Evolutionary conservation across 306 rosid genomes (phyloP), one percentile per base, ranked within the genome.

Genomic region (Vigna nakashimae): DNA sequence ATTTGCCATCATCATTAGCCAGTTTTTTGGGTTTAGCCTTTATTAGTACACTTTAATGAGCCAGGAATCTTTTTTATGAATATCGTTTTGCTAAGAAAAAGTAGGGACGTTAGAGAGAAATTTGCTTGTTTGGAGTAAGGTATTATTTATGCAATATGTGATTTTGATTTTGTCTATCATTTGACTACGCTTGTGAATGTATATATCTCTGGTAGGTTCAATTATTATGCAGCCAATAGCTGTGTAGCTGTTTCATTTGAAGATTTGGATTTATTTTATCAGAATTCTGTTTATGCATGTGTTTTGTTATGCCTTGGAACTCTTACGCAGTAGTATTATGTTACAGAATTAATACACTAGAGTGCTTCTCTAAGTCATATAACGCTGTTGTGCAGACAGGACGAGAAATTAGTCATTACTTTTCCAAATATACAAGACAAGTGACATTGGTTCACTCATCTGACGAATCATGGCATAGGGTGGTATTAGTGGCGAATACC

Each of bases 11-110:
- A 17, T 94, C 80, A 84, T 91, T 81, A 94, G 94, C 87, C 98
- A 94, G 87, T 85, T 86, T 88, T 88, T 92, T 38, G 98, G 98
- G 32, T 92, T 86, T 75, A 94, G 94, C 87, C 88, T 94, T 67
- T 92, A 92, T 36, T 92, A 83, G 78, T 53, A 42, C 76, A 72
- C 81, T 76, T 55, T 14, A 79, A 53, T 57, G 56, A 28, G 49
- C 59, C 56, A 7, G 72, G 81, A 50, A 77, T 38, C 75, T 18
- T 49, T 76, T 71, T 80, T 40, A 46, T 82, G 80, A 80, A 74
- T 75, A 70, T 82, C 45, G 13, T 58, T 70, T 32, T 73, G 51
- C 74, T 62, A 57, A 82, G 52, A 43, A 46, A 59, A 70, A 71
- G 68, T 82, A 71, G 73, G 68, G 79, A 50, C 4, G 38, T 38